These are phyloP conservation scores for Abelmoschus esculentus DNA, from an alignment of 345 rosid species.

Conservation along the genomic window DNA sequence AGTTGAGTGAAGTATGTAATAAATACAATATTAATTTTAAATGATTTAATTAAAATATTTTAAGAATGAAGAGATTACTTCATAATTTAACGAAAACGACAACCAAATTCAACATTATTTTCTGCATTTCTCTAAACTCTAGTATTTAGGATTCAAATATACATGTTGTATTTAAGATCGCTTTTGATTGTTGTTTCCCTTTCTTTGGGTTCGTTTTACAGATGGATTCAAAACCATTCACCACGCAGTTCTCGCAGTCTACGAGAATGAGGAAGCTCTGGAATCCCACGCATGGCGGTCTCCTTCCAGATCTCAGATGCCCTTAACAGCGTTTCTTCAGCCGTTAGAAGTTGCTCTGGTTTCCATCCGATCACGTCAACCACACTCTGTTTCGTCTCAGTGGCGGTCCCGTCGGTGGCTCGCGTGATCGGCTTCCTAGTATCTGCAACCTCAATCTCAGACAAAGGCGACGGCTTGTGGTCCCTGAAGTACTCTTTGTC, in stretches of 20 bases:
- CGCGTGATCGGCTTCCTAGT: slow-evolving; percentile 68
- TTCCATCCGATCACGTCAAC: slow-evolving; percentile 46
- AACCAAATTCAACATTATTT: too few species aligned
- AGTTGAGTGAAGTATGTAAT: too few species aligned
- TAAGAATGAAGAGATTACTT: too few species aligned
- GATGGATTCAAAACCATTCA: slow-evolving; percentile 32
- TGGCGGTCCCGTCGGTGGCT: slow-evolving; percentile 52
- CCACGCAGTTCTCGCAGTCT: slow-evolving; percentile 58
- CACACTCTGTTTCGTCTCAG: background rate
- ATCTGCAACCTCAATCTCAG: slow-evolving; percentile 50
- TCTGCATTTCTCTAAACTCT: too few species aligned
- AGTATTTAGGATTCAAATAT: too few species aligned
- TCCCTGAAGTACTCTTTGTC: slow-evolving; percentile 40
- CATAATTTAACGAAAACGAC: too few species aligned
- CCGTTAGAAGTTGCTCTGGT: slow-evolving; percentile 76
- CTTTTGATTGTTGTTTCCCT: background rate
- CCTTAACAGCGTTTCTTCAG: slow-evolving; percentile 58
- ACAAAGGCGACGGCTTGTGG: slow-evolving; percentile 66
- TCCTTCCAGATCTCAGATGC: slow-evolving; percentile 49
- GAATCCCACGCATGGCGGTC: slow-evolving; percentile 71
- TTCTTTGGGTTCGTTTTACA: background rate
- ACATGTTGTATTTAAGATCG: too few species aligned
- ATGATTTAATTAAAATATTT: too few species aligned
- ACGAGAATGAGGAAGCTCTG: slow-evolving; percentile 61
- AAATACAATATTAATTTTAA: too few species aligned